Evolutionary conservation across 768 basidiomycete genomes (phyloP).

Genomic region (Chalciporus sphaerocephalus): DNA sequence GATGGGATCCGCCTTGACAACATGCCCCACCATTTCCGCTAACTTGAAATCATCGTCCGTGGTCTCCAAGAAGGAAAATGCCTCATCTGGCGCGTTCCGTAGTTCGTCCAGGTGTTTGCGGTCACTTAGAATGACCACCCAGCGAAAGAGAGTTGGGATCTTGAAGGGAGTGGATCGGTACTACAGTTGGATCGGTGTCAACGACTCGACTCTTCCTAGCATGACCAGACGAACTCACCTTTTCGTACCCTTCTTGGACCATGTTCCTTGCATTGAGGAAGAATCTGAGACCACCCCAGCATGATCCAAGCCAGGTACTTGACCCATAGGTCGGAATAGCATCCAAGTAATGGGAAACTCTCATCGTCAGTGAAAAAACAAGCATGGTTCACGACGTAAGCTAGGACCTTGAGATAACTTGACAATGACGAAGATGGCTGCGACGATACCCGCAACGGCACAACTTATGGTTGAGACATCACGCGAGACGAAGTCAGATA

Average conservation of each 20-base stretch:
- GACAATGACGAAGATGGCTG: too few relatives aligned
- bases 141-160: conserved; percentile 24
- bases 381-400: too few relatives aligned
- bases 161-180: conserved; percentile 18
- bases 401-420: too few relatives aligned
- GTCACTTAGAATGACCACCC: conserved; percentile 37
- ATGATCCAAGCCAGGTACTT: conserved; percentile 23
- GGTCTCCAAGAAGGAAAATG: conserved; percentile 32
- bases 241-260: conserved; percentile 28
- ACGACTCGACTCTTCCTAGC: too few relatives aligned
- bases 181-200: too few relatives aligned
- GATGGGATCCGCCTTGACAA: conserved; percentile 26
- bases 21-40: conserved; percentile 26
- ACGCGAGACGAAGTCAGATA: too few relatives aligned
- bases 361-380: too few relatives aligned
- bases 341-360: too few relatives aligned
- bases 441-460: too few relatives aligned
- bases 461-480: too few relatives aligned
- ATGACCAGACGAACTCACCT: conserved; percentile 23
- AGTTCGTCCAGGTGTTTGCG: conserved; percentile 35
- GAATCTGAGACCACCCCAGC: conserved; percentile 15
- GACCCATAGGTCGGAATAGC: conserved; percentile 28
- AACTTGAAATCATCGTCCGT: conserved; percentile 27
- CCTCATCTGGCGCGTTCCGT: conserved; percentile 35
- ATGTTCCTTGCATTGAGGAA: conserved; percentile 14